Percentiles rank a stretch among this genome's conserved stretches.
Conservation (phyloP, 305 asterid genomes). For the Fraxinus xanthoxyloides region DNA sequence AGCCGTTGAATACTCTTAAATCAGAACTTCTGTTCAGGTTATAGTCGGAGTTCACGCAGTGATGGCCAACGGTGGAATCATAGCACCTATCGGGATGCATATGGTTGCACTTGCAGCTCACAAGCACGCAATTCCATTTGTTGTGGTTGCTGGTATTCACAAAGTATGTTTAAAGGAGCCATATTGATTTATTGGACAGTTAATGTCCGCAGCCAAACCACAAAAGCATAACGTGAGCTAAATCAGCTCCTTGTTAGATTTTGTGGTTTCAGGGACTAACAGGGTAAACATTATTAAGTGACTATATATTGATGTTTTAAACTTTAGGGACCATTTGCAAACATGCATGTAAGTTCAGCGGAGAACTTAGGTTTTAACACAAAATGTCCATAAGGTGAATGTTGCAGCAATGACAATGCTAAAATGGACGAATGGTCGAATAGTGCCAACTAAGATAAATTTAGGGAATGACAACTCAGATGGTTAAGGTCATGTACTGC, state of each 20-base stretch:
- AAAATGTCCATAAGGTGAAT: not conserved
- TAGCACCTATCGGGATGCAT: constrained; percentile 4
- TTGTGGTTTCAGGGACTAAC: not conserved
- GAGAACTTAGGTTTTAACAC: not conserved
- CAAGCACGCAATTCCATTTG: constrained; percentile 1
- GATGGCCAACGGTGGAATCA: constrained; percentile 9
- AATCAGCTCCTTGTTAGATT: not conserved
- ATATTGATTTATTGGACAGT: not conserved
- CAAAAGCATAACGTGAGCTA: not conserved
- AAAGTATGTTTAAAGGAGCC: not conserved
- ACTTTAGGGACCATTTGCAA: not conserved
- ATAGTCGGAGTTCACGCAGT: constrained; percentile 2
- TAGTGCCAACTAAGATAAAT: not conserved
- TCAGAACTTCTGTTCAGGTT: not conserved
- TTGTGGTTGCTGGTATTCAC: constrained; percentile 13
- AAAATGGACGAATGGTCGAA: not conserved
- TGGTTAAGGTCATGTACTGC: not conserved
- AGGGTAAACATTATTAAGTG: not conserved
- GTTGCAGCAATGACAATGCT: not conserved
- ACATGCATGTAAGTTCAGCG: not conserved
- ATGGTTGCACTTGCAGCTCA: constrained; percentile 13
- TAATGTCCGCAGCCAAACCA: not conserved
- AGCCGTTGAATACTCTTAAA: not conserved
- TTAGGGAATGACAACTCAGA: not conserved
- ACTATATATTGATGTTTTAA: not conserved